Evolutionary conservation across 495 filamentous ascomycete species (phyloP), one percentile per base, ranked within the genome.

Genomic region (Lasiosphaeria ovina): DNA sequence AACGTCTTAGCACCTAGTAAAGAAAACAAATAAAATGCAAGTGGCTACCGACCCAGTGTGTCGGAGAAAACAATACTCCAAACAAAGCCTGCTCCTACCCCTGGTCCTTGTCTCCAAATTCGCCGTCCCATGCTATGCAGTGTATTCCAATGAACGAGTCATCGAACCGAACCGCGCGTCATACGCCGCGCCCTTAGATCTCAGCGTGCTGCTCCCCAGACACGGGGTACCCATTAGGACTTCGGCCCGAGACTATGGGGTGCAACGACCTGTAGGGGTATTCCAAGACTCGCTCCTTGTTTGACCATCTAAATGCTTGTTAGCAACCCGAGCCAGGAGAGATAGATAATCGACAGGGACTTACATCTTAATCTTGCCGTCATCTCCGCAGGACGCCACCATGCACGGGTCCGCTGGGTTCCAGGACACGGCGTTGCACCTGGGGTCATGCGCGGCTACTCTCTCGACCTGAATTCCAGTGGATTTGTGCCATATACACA

Each of bases 371-470:
- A 98, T 87, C 67, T 83, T 85, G 47, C 77, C 75, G 67, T 98
- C 94, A 70, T 98, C 94, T 4, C 94, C 93, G 60, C 90, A 92
- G 10, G 91, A 90, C 7, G 92, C 94, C 73, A 97, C 96, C 81
- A 97, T 87, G 61, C 83, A 82, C 4, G 91, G 87, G 70, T 96
- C 81, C 3, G 76, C 77, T 1, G 93, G 92, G 65, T 93, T 95
- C 94, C 94, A 98, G 6, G 89, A 82, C 38, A 96, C 89, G n/a
- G 91, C 82, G 73, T 97, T 98, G 56, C 95, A 93, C 10, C 91
- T 88, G 7, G 83, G 78, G 0, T 71, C 72, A 63, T 98, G 93
- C 0, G 87, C 93, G 12, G 87, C 83, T 16, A 97, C 76, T 36
- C 81, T 86, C 65, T 91, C 89, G 6, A 98, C 85, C 4, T 89